These are phyloP conservation scores for Corymbia calophylla DNA, from an alignment of 441 rosid species.

Conservation along the genomic window DNA sequence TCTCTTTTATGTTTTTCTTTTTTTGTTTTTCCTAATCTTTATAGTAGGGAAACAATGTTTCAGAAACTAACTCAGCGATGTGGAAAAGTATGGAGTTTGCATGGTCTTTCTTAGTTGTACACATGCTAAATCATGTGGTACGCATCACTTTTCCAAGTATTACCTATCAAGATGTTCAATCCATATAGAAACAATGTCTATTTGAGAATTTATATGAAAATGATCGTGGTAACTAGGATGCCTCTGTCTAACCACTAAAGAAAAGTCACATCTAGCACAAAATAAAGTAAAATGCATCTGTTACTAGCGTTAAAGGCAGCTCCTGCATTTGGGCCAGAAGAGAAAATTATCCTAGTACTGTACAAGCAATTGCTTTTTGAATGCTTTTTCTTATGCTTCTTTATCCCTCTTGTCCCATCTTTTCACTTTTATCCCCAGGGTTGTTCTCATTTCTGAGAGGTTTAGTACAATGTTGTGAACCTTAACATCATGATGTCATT, in stretches of 20 bases:
- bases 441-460: not conserved
- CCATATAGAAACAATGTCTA: not conserved
- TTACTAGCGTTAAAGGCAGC: not conserved
- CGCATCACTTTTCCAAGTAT: not conserved
- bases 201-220: not conserved
- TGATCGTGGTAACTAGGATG: not conserved
- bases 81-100: not conserved
- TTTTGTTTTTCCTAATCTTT: not conserved
- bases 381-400: constrained; percentile 7
- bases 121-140: not conserved
- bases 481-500: not conserved
- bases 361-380: constrained; percentile 9
- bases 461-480: not conserved
- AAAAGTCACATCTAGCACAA: not conserved
- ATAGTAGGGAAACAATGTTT: not conserved
- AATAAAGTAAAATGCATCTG: not conserved
- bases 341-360: not conserved
- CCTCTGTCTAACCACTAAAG: not conserved
- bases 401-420: not conserved
- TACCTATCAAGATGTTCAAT: not conserved
- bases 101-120: not conserved
- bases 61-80: not conserved
- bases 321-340: not conserved
- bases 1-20: not conserved
- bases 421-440: not conserved